Conservation (phyloP, 345 rosid species). For the Hypericum androsaemum region DNA sequence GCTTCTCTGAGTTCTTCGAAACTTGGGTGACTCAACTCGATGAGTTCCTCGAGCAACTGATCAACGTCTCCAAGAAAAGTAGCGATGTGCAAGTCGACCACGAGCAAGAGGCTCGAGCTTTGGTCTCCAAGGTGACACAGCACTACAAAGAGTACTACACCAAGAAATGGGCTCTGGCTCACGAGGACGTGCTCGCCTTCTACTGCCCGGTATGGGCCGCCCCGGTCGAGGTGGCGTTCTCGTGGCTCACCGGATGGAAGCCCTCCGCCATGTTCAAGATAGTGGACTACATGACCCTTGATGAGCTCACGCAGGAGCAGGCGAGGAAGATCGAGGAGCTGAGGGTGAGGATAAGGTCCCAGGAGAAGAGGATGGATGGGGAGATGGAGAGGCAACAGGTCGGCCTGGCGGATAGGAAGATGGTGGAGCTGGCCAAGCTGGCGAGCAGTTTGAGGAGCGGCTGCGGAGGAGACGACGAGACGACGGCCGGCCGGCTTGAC, state of each 20-base stretch:
- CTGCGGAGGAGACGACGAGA: background rate
- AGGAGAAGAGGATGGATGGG: conserved; percentile 66
- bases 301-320: conserved; percentile 42
- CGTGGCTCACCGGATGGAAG: conserved; percentile 84
- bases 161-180: conserved; percentile 63
- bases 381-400: conserved; percentile 88
- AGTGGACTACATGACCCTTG: conserved; percentile 26
- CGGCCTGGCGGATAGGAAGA: conserved; percentile 47
- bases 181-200: conserved; percentile 55
- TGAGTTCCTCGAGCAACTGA: conserved; percentile 31
- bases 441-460: conserved; percentile 16
- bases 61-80: conserved; percentile 10
- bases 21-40: conserved; percentile 54
- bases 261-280: conserved; percentile 49
- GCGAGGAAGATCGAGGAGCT: conserved; percentile 38
- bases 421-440: conserved; percentile 51
- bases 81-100: background rate
- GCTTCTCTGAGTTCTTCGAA: conserved; percentile 45
- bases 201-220: conserved; percentile 51
- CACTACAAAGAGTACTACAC: conserved; percentile 76
- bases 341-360: conserved; percentile 42
- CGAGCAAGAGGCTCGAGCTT: conserved; percentile 19
- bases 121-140: conserved; percentile 49
- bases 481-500: conserved; percentile 9
- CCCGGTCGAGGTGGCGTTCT: conserved; percentile 50